A percentile compares a stretch with the other conserved stretches of the same genome.
These are phyloP conservation scores for Erysimum cheiri DNA, from an alignment of 441 rosid species.

Conservation along the genomic window DNA sequence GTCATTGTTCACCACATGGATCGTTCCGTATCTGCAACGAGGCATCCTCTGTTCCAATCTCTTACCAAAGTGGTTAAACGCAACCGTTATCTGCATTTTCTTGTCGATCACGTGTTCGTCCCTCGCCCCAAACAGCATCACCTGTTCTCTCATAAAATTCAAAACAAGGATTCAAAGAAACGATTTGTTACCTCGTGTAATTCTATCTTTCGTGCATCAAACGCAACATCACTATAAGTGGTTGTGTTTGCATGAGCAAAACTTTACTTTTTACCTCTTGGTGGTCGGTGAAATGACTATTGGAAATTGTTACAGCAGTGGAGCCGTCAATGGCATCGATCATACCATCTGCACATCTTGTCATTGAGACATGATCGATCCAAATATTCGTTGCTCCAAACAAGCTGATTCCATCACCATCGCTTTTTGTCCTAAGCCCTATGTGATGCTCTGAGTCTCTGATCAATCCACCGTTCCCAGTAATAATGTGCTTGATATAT, in stretches of 20 bases:
- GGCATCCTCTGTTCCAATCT: slow-evolving; percentile 81
- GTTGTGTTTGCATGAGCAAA: background rate
- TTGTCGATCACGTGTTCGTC: slow-evolving; percentile 49
- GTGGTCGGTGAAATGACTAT: slow-evolving; percentile 74
- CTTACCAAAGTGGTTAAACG: slow-evolving; percentile 75
- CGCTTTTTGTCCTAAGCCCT: slow-evolving; percentile 64
- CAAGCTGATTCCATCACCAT: slow-evolving; percentile 81
- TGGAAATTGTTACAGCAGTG: slow-evolving; percentile 82
- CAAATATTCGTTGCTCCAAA: slow-evolving; percentile 69
- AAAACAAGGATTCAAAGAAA: background rate
- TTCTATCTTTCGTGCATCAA: too few relatives aligned
- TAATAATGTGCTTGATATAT: slow-evolving; percentile 51
- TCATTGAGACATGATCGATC: slow-evolving; percentile 87
- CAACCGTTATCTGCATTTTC: slow-evolving; percentile 73
- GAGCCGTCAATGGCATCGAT: slow-evolving; percentile 75
- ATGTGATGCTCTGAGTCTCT: slow-evolving; percentile 58
- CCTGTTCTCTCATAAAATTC: slow-evolving; percentile 47
- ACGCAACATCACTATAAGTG: background rate
- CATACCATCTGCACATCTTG: slow-evolving; percentile 65
- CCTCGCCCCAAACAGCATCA: slow-evolving; percentile 66
- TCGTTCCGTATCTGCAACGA: slow-evolving; percentile 56
- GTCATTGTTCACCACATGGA: slow-evolving; percentile 91
- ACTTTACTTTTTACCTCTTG: slow-evolving; percentile 51
- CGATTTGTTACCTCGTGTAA: too few relatives aligned
- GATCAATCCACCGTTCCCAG: slow-evolving; percentile 60